Conservation (phyloP, 2,329 filamentous ascomycete genomes). For the Chaetomium globosum region DNA sequence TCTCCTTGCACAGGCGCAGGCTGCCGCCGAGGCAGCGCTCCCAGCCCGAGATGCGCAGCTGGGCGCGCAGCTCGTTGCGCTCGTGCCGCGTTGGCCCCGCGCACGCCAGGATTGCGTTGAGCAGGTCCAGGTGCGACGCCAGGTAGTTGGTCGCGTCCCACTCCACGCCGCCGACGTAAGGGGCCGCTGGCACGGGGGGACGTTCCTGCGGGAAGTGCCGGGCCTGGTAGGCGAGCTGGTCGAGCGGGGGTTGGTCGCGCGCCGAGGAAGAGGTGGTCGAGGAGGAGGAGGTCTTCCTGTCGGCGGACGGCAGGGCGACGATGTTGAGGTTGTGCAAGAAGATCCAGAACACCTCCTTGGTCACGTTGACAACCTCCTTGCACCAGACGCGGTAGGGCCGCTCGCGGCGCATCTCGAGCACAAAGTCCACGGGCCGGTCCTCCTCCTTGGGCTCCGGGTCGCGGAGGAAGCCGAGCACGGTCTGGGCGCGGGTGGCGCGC, state of each 20-base stretch:
- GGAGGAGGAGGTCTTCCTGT: conserved; percentile 32
- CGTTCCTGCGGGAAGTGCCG: conserved; percentile 81
- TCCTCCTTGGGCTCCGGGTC: conserved; percentile 78
- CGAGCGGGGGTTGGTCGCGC: conserved; percentile 34
- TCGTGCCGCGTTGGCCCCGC: conserved; percentile 65
- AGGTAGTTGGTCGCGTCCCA: conserved; percentile 99
- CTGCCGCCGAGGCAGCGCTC: conserved; percentile 86
- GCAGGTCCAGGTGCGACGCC: conserved; percentile 84
- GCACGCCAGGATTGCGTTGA: conserved; percentile 87
- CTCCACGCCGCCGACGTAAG: conserved; percentile 95
- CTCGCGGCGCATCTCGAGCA: conserved; percentile 82
- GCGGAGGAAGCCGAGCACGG: conserved; percentile 76
- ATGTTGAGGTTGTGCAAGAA: conserved; percentile 94
- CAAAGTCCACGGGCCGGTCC: conserved; percentile 78
- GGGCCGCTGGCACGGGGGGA: conserved; percentile 88
- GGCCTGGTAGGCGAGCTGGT: conserved; percentile 60
- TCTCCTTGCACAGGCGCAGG: conserved; percentile 91
- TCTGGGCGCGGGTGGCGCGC: conserved; percentile 67
- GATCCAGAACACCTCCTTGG: conserved; percentile 99
- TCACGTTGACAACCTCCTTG: conserved; percentile 88
- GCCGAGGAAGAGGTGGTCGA: neutral
- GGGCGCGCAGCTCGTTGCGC: conserved; percentile 76
- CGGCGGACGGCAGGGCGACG: conserved; percentile 61
- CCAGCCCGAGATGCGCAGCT: conserved; percentile 82
- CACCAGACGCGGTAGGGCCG: conserved; percentile 92